A percentile compares a stretch with the other conserved stretches of the same genome.
Conservation (phyloP, 2,329 filamentous ascomycete genomes). For the Neopestalotiopsis rosae region DNA sequence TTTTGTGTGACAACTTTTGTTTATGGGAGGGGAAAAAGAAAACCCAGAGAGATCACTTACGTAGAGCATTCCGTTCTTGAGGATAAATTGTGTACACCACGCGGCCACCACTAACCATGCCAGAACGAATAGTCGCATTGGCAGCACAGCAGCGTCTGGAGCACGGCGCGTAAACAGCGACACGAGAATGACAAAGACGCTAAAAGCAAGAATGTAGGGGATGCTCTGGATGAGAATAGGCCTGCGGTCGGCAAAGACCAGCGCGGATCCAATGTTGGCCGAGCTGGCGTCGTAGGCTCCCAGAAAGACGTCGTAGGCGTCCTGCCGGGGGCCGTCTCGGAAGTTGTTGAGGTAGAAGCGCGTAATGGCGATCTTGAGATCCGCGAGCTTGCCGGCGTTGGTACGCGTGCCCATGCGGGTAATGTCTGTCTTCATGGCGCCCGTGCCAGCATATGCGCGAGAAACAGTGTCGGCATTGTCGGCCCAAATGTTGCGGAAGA, state of each 20-base stretch:
- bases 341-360: conserved; percentile 96
- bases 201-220: conserved; percentile 87
- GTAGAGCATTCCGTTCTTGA: conserved; percentile 87
- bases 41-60: conserved; percentile 62
- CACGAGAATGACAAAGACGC: conserved; percentile 81
- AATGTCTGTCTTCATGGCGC: conserved; percentile 97
- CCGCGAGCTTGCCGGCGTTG: conserved; percentile 81
- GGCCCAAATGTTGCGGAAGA: conserved; percentile 98
- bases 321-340: conserved; percentile 88
- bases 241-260: conserved; percentile 83
- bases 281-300: conserved; percentile 81
- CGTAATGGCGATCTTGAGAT: conserved; percentile 85
- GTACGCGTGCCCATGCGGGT: conserved; percentile 93
- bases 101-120: conserved; percentile 74
- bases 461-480: conserved; percentile 98
- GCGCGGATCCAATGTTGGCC: conserved; percentile 71
- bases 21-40: no score
- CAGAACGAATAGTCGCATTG: conserved; percentile 80
- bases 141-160: conserved; percentile 78
- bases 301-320: conserved; percentile 93
- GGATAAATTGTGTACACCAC: conserved; percentile 80
- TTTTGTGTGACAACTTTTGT: background rate
- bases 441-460: conserved; percentile 90
- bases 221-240: conserved; percentile 91
- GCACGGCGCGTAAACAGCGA: conserved; percentile 74